A percentile compares a stretch with the other conserved stretches of the same genome.
These are phyloP conservation scores for Candida piceae DNA, from an alignment of 805 yeast genomes.

Conservation along the genomic window DNA sequence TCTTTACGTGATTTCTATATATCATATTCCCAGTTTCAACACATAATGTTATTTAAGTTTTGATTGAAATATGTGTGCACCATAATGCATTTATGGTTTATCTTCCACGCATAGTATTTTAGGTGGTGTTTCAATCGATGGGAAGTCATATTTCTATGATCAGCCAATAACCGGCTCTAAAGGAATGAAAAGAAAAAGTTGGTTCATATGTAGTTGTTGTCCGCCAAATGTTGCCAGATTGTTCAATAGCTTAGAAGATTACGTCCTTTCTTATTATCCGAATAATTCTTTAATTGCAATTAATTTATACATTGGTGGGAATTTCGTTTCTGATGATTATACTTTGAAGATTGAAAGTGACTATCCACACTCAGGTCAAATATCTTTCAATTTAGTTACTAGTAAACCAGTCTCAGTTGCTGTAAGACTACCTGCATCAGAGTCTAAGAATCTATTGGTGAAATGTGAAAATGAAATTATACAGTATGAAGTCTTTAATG, in stretches of 20 bases:
- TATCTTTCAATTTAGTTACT: slow-evolving; percentile 3
- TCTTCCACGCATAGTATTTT: slow-evolving; percentile 19
- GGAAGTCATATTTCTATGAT: slow-evolving; percentile 18
- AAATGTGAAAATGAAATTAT: no score
- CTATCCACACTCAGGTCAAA: slow-evolving; percentile 13
- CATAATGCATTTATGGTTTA: no score
- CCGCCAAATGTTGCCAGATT: slow-evolving; percentile 26
- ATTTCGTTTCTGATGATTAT: slow-evolving; percentile 1
- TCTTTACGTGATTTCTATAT: no score
- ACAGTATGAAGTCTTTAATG: no score
- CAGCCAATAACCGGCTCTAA: slow-evolving; percentile 18
- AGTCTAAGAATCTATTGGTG: no score
- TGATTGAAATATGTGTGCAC: no score
- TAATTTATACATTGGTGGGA: slow-evolving; percentile 15
- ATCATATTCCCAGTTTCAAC: no score
- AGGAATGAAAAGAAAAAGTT: slow-evolving; percentile 12
- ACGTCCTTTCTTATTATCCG: slow-evolving; percentile 4
- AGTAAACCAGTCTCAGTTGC: slow-evolving; percentile 5
- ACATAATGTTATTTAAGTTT: no score
- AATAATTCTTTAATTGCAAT: slow-evolving; percentile 7
- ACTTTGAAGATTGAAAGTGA: slow-evolving; percentile 6
- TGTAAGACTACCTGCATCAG: slow-evolving; percentile 14
- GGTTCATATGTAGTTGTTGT: slow-evolving; percentile 23
- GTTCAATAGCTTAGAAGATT: slow-evolving; percentile 20
- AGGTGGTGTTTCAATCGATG: slow-evolving; percentile 24